These are phyloP conservation scores for Blastobotrys serpentis DNA, from an alignment of 1,139 yeast species.

Conservation along the genomic window DNA sequence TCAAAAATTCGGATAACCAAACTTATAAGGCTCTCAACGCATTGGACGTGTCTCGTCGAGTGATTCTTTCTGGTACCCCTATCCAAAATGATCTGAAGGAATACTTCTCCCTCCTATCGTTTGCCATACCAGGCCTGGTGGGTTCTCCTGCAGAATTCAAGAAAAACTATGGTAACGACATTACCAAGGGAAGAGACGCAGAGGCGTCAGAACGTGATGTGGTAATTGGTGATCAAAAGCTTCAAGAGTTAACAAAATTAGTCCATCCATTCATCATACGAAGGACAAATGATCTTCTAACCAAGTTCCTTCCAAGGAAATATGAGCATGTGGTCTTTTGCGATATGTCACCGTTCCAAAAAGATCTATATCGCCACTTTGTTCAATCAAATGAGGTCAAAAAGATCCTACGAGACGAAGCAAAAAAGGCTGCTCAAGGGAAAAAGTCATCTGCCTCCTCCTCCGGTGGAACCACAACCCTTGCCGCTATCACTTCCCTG, in stretches of 20 bases:
- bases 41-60: conserved; percentile 80
- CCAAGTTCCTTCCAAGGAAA: conserved; percentile 91
- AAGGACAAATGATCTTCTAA: conserved; percentile 90
- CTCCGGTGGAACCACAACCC: conserved; percentile 57
- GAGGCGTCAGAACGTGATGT: conserved; percentile 82
- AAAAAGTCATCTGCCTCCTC: conserved; percentile 40
- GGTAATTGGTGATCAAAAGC: conserved; percentile 65
- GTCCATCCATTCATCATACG: conserved; percentile 92
- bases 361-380: conserved; percentile 65
- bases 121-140: conserved; percentile 91
- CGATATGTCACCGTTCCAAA: conserved; percentile 76
- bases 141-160: conserved; percentile 85
- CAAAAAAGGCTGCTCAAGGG: conserved; percentile 42
- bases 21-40: conserved; percentile 88
- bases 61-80: conserved; percentile 94
- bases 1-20: conserved; percentile 90
- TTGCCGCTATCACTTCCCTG: conserved; percentile 84
- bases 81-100: conserved; percentile 95
- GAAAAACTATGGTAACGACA: conserved; percentile 77
- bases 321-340: conserved; percentile 95
- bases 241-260: conserved; percentile 65
- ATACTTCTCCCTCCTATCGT: conserved; percentile 84
- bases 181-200: conserved; percentile 85
- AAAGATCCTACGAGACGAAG: conserved; percentile 45
- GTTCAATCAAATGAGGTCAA: conserved; percentile 79